Evolutionary conservation across 371 early-diverging fungal species (phyloP).

Genomic region (Saksenaea oblongispora): DNA sequence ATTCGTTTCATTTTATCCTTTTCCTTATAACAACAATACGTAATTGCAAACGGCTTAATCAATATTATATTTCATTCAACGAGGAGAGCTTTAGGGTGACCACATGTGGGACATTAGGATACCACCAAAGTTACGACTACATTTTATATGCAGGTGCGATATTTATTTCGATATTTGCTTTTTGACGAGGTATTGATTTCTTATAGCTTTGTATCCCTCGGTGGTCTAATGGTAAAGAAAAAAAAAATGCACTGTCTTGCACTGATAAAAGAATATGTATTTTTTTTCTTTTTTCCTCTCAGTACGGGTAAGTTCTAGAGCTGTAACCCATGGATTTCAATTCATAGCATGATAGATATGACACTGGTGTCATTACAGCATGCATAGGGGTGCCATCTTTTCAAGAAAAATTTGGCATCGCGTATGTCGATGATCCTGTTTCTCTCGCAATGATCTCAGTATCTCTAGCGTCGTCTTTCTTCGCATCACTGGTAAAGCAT

Average conservation of each 20-base stretch:
- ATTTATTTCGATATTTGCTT: neutral
- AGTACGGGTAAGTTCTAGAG: conserved; percentile 41
- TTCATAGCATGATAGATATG: conserved; percentile 36
- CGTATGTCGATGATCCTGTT: conserved; percentile 9
- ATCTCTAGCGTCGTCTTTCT: conserved; percentile 33
- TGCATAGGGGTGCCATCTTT: conserved; percentile 44
- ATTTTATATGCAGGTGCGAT: conserved; percentile 29
- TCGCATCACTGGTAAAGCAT: conserved; percentile 33
- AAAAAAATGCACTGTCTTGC: neutral
- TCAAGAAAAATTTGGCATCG: conserved; percentile 23
- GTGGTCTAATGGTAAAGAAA: conserved; percentile 46
- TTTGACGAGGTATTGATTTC: neutral
- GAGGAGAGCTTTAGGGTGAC: neutral
- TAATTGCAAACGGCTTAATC: neutral
- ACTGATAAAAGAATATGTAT: neutral
- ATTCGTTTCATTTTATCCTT: neutral
- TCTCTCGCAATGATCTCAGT: conserved; percentile 24
- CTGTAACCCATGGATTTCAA: neutral
- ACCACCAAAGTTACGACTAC: conserved; percentile 20
- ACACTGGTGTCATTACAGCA: conserved; percentile 48
- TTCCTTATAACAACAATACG: neutral
- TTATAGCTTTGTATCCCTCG: conserved; percentile 44
- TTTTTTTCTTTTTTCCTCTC: neutral
- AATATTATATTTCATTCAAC: neutral
- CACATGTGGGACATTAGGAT: neutral